Conservation (phyloP, 257 asterid species). For the Cynanchum wilfordii region DNA sequence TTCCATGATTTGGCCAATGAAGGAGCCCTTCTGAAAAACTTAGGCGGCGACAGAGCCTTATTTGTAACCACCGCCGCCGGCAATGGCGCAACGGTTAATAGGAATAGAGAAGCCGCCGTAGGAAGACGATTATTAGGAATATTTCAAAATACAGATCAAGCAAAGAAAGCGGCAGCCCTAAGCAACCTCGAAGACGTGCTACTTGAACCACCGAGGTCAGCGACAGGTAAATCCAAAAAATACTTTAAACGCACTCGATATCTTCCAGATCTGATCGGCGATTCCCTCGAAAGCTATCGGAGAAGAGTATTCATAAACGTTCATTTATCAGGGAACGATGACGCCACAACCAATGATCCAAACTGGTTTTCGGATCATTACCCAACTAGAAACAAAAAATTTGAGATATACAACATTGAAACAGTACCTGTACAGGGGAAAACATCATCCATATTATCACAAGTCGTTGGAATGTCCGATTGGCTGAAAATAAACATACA, state of each 20-base stretch:
- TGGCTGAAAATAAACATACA: slow-evolving; percentile 51
- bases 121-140: slow-evolving; percentile 11
- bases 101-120: not conserved
- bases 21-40: slow-evolving; percentile 39
- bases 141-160: slow-evolving; percentile 6
- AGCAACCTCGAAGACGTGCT: slow-evolving; percentile 33
- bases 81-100: not conserved
- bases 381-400: slow-evolving; percentile 35
- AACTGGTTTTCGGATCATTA: slow-evolving; percentile 46
- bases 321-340: slow-evolving; percentile 3
- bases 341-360: slow-evolving; percentile 19
- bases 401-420: slow-evolving; percentile 36
- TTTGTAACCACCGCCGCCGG: slow-evolving; percentile 14
- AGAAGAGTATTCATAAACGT: slow-evolving; percentile 39
- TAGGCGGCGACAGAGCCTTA: slow-evolving; percentile 27
- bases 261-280: slow-evolving; percentile 39
- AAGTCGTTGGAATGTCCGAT: slow-evolving; percentile 36
- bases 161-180: slow-evolving; percentile 22
- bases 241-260: slow-evolving; percentile 27
- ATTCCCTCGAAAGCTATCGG: slow-evolving; percentile 32
- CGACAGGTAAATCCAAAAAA: slow-evolving; percentile 31
- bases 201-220: slow-evolving; percentile 40
- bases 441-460: slow-evolving; percentile 2
- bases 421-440: slow-evolving; percentile 18
- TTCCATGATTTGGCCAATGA: slow-evolving; percentile 40